Evolutionary conservation across 192 early-diverging fungal species (phyloP).

Genomic region (Rhizophagus clarus): DNA sequence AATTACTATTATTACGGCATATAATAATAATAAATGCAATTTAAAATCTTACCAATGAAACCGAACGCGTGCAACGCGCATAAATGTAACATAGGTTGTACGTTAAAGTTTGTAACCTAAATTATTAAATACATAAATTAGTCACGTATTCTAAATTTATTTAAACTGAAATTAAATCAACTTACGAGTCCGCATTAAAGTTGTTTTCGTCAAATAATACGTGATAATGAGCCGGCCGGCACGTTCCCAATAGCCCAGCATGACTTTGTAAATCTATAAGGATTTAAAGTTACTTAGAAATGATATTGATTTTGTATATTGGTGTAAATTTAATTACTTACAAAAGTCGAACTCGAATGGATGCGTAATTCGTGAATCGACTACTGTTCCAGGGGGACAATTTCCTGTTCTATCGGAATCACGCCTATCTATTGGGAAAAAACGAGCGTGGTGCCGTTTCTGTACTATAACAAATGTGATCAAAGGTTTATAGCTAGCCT

Average conservation of each 20-base stretch:
- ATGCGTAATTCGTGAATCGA: slow-evolving; percentile 73
- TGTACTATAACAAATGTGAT: slow-evolving; percentile 85
- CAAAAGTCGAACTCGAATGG: slow-evolving; percentile 87
- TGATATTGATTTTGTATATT: neutral
- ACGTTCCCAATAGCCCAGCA: slow-evolving; percentile 89
- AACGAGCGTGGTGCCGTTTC: no score
- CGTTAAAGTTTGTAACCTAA: slow-evolving; percentile 83
- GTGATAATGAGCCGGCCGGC: slow-evolving; percentile 89
- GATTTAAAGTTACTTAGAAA: neutral
- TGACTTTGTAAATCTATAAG: slow-evolving; percentile 75
- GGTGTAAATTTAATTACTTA: slow-evolving; percentile 26
- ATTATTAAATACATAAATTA: no score
- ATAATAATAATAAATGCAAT: neutral
- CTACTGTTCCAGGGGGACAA: slow-evolving; percentile 78
- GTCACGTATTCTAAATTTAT: no score
- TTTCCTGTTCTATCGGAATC: slow-evolving; percentile 79
- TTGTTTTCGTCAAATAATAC: slow-evolving; percentile 87
- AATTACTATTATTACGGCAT: neutral
- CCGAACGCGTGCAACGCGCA: slow-evolving; percentile 83
- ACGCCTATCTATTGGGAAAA: slow-evolving; percentile 70
- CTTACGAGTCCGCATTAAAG: slow-evolving; percentile 77
- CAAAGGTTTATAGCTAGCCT: slow-evolving; percentile 69
- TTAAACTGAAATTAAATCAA: no score
- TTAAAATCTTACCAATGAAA: slow-evolving; percentile 62
- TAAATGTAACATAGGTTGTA: slow-evolving; percentile 91